A percentile compares a stretch with the other conserved stretches of the same genome.
Conservation (phyloP, 2,329 filamentous ascomycete genomes). For the Xylariaceae sp. region DNA sequence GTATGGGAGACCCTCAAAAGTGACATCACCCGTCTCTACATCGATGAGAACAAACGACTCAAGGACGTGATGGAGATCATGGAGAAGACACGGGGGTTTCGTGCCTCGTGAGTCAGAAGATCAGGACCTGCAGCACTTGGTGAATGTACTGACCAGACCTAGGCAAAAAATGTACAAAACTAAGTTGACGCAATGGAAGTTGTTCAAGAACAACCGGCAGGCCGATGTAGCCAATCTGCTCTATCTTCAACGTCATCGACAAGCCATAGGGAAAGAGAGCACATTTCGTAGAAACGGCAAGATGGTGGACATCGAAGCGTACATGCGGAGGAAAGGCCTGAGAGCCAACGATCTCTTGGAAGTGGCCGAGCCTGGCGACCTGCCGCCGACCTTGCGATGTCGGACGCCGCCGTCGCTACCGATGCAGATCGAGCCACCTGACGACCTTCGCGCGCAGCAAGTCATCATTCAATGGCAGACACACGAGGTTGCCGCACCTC, state of each 20-base stretch:
- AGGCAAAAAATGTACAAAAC: conserved; percentile 30
- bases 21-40: conserved; percentile 24
- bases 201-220: conserved; percentile 29
- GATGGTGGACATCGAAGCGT: conserved; percentile 21
- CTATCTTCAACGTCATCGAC: conserved; percentile 19
- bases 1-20: conserved; percentile 17
- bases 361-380: conserved; percentile 17
- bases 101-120: conserved; percentile 21
- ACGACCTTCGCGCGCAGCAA: conserved; percentile 22
- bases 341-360: conserved; percentile 19
- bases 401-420: conserved; percentile 19
- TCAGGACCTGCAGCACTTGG: neutral
- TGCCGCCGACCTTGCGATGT: conserved; percentile 22
- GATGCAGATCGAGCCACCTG: conserved; percentile 17
- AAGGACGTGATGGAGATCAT: conserved; percentile 27
- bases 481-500: conserved; percentile 8
- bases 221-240: conserved; percentile 25
- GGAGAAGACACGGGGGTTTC: conserved; percentile 20
- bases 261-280: conserved; percentile 24
- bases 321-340: conserved; percentile 25
- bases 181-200: conserved; percentile 27
- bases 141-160: neutral
- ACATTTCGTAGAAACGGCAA: conserved; percentile 24
- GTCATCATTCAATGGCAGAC: conserved; percentile 21
- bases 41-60: conserved; percentile 25